A percentile compares a stretch with the other conserved stretches of the same genome.
Evolutionary conservation across 805 yeast genomes (phyloP).

Genomic region (Metschnikowia noctiluminum): DNA sequence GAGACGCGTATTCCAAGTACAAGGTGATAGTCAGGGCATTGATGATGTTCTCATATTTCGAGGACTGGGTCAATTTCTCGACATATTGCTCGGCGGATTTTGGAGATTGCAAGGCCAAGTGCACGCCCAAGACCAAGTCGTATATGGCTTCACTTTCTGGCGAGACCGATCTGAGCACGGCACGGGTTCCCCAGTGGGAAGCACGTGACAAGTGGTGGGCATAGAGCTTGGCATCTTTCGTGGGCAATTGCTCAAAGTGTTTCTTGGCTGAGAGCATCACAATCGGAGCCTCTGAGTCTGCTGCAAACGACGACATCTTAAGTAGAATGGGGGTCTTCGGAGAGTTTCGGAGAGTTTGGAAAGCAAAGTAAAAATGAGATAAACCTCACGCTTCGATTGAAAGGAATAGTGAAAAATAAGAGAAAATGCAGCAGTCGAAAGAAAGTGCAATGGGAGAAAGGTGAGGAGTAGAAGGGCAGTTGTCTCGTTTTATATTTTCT

Average conservation of each 20-base stretch:
- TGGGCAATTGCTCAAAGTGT: slow-evolving; percentile 64
- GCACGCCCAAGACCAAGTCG: slow-evolving; percentile 63
- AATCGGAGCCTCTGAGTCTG: slow-evolving; percentile 44
- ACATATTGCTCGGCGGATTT: slow-evolving; percentile 35
- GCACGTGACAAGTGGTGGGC: slow-evolving; percentile 85
- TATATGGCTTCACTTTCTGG: slow-evolving; percentile 75
- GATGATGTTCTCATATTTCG: not conserved
- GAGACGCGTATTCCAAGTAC: slow-evolving; percentile 73
- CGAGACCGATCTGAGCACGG: slow-evolving; percentile 75
- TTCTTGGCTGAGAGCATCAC: slow-evolving; percentile 55
- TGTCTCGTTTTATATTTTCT: not conserved
- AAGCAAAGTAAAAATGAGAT: no score
- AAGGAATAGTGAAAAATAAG: not conserved
- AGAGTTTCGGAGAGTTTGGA: no score
- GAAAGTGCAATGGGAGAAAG: no score
- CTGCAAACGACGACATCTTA: slow-evolving; percentile 16
- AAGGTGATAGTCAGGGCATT: slow-evolving; percentile 36
- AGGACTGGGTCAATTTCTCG: slow-evolving; percentile 23
- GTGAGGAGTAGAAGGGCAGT: no score
- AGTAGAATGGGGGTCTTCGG: no score
- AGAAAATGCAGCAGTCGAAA: no score
- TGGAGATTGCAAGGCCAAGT: slow-evolving; percentile 48
- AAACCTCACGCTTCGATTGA: not conserved
- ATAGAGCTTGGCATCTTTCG: slow-evolving; percentile 55
- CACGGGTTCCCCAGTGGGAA: slow-evolving; percentile 79